phyloP scores from a whole-genome alignment of 345 rosid genomes.

The Cardamine resedifolia region DNA sequence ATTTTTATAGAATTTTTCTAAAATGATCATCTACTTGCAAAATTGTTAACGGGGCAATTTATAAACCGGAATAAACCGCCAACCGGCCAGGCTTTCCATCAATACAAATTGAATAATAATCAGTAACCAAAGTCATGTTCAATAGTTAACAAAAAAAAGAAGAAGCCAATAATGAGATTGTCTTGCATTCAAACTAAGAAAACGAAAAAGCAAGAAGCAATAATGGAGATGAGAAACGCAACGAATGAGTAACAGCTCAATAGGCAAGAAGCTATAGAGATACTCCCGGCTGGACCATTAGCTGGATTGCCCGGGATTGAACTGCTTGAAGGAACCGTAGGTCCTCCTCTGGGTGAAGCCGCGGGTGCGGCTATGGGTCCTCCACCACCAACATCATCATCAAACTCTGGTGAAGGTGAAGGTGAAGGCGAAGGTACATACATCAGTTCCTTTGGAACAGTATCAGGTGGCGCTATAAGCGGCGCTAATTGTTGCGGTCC shows the following conservation, averaged over 20 bases:
- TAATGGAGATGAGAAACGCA: constrained; percentile 20
- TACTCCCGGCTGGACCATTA: constrained; percentile 57
- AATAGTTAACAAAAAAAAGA: neutral
- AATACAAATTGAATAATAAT: neutral
- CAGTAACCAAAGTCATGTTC: constrained; percentile 8
- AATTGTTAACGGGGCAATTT: neutral
- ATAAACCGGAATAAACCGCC: constrained; percentile 7
- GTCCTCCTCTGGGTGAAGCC: constrained; percentile 50
- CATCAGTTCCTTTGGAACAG: constrained; percentile 47
- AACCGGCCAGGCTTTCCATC: constrained; percentile 1
- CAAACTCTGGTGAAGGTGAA: constrained; percentile 22
- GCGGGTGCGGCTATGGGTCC: neutral
- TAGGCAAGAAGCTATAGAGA: constrained; percentile 46
- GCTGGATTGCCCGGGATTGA: constrained; percentile 61
- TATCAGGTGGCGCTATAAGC: constrained; percentile 76
- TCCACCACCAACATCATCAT: constrained; percentile 38
- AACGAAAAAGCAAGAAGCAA: constrained; percentile 24
- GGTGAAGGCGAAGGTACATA: constrained; percentile 55
- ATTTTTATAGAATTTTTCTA: no score
- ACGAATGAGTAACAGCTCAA: constrained; percentile 30
- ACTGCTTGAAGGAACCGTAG: constrained; percentile 55
- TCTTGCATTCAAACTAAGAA: constrained; percentile 29
- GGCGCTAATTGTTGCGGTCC: constrained; percentile 69
- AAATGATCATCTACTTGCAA: no score
- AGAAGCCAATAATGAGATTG: neutral